Percentiles rank a stretch among this genome's conserved stretches.
These are phyloP conservation scores for Ascoidea asiatica DNA, from an alignment of 805 yeast genomes.

Conservation along the genomic window DNA sequence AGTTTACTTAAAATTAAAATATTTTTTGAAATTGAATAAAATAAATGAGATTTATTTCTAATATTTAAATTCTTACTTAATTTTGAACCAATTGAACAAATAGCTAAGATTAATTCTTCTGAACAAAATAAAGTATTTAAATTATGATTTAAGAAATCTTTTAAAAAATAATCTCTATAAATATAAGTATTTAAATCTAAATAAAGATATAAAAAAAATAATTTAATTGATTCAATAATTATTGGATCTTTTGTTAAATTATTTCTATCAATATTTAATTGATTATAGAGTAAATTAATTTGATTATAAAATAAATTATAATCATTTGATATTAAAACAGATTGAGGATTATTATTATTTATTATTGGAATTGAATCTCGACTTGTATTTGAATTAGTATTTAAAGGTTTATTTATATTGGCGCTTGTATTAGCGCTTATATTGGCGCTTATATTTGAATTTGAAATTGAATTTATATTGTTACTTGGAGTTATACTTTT, in stretches of 20 bases:
- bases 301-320: too few species aligned
- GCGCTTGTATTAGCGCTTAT: conserved; percentile 7
- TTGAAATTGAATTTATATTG: not conserved
- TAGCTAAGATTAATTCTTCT: conserved; percentile 35
- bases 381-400: not conserved
- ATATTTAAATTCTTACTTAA: conserved; percentile 30
- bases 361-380: too few species aligned
- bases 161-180: conserved; percentile 48
- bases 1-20: conserved; percentile 25
- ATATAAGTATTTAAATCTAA: conserved; percentile 51
- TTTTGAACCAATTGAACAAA: conserved; percentile 46
- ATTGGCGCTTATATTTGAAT: conserved; percentile 9
- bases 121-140: conserved; percentile 40
- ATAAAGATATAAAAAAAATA: conserved; percentile 46
- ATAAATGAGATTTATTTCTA: conserved; percentile 26
- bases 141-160: conserved; percentile 46
- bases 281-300: too few species aligned
- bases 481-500: not conserved
- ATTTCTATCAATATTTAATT: not conserved
- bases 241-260: conserved; percentile 22
- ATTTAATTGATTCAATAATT: conserved; percentile 7
- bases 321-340: not conserved
- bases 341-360: too few species aligned
- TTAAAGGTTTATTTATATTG: conserved; percentile 2
- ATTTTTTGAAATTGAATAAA: conserved; percentile 35